phyloP scores from a whole-genome alignment of 345 rosid species.

The Kandelia obovata region DNA sequence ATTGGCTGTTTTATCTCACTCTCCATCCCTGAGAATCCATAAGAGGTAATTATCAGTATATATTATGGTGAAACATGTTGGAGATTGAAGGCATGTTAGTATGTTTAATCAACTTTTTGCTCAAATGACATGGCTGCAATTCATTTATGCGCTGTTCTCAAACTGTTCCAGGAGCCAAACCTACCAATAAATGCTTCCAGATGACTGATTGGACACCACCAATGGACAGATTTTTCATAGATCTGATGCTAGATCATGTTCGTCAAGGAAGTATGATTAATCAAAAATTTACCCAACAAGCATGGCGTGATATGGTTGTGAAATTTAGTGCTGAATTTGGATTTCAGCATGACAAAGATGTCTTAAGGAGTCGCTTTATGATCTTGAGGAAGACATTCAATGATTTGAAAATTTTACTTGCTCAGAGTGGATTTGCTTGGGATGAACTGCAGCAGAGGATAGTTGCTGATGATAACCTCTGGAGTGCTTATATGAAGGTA shows the following conservation, averaged over 20 bases:
- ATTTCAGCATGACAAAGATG: slow-evolving; percentile 35
- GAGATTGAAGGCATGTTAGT: neutral
- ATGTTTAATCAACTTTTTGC: slow-evolving; percentile 5
- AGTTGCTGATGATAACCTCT: slow-evolving; percentile 28
- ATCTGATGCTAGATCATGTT: slow-evolving; percentile 46
- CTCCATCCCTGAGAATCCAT: neutral
- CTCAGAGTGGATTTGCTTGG: slow-evolving; percentile 21
- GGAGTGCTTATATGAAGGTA: slow-evolving; percentile 47
- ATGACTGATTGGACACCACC: slow-evolving; percentile 40
- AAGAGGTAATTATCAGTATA: neutral
- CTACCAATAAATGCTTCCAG: slow-evolving; percentile 18
- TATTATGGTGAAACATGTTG: neutral
- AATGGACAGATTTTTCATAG: slow-evolving; percentile 52
- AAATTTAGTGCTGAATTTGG: slow-evolving; percentile 45
- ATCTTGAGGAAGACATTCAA: slow-evolving; percentile 17
- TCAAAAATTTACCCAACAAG: slow-evolving; percentile 33
- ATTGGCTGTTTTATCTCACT: neutral
- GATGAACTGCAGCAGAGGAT: slow-evolving; percentile 28
- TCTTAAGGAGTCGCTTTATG: slow-evolving; percentile 34
- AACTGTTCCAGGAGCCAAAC: slow-evolving; percentile 27
- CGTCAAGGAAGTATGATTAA: slow-evolving; percentile 35
- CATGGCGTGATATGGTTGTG: slow-evolving; percentile 43
- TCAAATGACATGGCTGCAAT: neutral
- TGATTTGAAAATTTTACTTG: slow-evolving; percentile 22
- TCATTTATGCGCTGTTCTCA: slow-evolving; percentile 4